Percentiles rank a stretch among this genome's conserved stretches.
Evolutionary conservation across 2,329 filamentous ascomycete genomes (phyloP).

Genomic region (Colletotrichum cereale): DNA sequence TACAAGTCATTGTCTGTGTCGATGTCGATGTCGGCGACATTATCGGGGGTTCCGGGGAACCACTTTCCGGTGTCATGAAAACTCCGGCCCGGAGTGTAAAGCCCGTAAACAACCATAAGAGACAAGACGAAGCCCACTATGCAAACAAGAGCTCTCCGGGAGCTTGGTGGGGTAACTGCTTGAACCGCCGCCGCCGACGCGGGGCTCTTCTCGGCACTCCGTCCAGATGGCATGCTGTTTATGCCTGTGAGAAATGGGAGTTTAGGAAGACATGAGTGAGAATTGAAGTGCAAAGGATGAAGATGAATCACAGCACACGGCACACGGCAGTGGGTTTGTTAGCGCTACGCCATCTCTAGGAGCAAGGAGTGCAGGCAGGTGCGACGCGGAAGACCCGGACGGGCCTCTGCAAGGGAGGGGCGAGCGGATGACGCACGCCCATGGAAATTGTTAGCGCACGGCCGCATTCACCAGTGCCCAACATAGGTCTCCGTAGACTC

Average conservation of each 20-base stretch:
- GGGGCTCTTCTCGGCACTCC: slow-evolving; percentile 29
- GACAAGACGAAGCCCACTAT: slow-evolving; percentile 29
- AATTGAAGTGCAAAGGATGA: slow-evolving; percentile 17
- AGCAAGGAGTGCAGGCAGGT: slow-evolving; percentile 3
- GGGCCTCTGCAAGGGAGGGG: slow-evolving; percentile 26
- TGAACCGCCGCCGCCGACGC: slow-evolving; percentile 22
- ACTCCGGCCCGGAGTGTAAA: not conserved
- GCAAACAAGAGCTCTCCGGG: slow-evolving; percentile 27
- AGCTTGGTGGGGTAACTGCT: slow-evolving; percentile 21
- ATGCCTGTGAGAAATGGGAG: slow-evolving; percentile 8
- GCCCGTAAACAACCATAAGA: slow-evolving; percentile 26
- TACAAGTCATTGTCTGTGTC: slow-evolving; percentile 53
- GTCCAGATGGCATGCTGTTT: slow-evolving; percentile 25
- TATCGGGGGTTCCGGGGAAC: slow-evolving; percentile 1
- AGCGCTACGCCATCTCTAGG: slow-evolving; percentile 9
- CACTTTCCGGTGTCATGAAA: not conserved
- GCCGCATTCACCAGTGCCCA: not conserved
- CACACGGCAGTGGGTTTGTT: not conserved
- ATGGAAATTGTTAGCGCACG: slow-evolving; percentile 29
- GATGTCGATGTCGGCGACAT: not conserved
- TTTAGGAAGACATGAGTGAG: slow-evolving; percentile 21
- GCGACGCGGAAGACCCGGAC: slow-evolving; percentile 31
- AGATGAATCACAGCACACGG: not conserved
- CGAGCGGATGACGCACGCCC: slow-evolving; percentile 30
- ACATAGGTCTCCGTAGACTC: no score